These are phyloP conservation scores for Lachnellula subtilissima DNA, from an alignment of 2,329 filamentous ascomycete genomes.

Conservation along the genomic window DNA sequence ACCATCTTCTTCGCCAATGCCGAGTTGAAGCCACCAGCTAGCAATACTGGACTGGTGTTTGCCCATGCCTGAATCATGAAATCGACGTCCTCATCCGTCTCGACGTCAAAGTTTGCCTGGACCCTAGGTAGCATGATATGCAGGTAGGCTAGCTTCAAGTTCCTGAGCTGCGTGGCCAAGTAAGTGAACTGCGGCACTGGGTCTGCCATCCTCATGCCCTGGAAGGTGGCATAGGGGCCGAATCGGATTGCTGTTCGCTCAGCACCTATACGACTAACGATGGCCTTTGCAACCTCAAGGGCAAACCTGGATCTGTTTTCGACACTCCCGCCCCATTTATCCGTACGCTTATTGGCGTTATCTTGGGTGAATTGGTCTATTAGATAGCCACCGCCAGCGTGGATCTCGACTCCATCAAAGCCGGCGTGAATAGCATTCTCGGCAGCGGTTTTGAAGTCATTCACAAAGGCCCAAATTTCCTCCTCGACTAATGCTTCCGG, in stretches of 20 bases:
- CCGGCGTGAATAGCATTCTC: conserved; percentile 23
- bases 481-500: conserved; percentile 15
- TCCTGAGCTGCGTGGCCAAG: conserved; percentile 37
- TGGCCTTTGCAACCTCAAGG: conserved; percentile 46
- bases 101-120: conserved; percentile 45
- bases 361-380: conserved; percentile 27
- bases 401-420: conserved; percentile 27
- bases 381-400: conserved; percentile 26
- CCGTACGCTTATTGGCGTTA: conserved; percentile 19
- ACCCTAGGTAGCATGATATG: conserved; percentile 50
- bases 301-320: conserved; percentile 38
- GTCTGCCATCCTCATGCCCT: conserved; percentile 40
- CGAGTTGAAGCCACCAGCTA: conserved; percentile 7
- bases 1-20: background rate
- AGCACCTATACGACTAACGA: conserved; percentile 41
- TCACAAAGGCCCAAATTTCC: conserved; percentile 20
- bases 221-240: conserved; percentile 54
- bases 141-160: conserved; percentile 43
- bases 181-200: conserved; percentile 40
- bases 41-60: conserved; percentile 1
- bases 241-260: conserved; percentile 49
- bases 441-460: conserved; percentile 15
- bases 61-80: conserved; percentile 4
- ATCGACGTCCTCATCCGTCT: conserved; percentile 37
- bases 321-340: conserved; percentile 24